Evolutionary conservation across 2,329 filamentous ascomycete species (phyloP), one percentile per base, ranked within the genome.

Genomic region (Aspergillus chevalieri): DNA sequence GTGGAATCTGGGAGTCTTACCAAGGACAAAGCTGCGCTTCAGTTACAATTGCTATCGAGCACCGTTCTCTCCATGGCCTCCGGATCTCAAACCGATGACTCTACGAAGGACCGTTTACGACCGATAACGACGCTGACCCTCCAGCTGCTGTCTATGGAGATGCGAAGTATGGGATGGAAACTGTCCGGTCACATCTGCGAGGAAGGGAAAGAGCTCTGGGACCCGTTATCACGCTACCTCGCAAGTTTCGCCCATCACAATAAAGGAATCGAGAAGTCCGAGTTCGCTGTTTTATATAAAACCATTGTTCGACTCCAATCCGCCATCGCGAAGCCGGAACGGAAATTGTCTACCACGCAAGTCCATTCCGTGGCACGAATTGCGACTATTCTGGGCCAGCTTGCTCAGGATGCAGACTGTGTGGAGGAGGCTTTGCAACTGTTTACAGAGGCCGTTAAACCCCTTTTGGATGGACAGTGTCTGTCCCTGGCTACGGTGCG

Each of bases 41-140:
- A 76, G 50, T 59, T 77, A n/a, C 70, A 74, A 48, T 56, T 70
- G 2, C 59, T 75, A 5, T 71, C 74, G 1, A 72, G 71, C 49
- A 66, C 61, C 3, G 51, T 76, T 5, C 43, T 68, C 12, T 68
- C 70, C 7, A 55, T 73, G 12, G 63, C 57, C 41, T 62, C 64
- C 3, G 49, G 48, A 4, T 44, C 56, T 10, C 55, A 58, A 6
- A 53, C 53, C 0, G 48, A 48, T 7, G 52, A 52, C 7, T 52
- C 43, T 10, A 48, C 47, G 6, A 60, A 59, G 46, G 55, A 63
- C 19, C 50, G 53, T 17, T 26, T 63, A 12, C 69, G 63, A 47
- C 64, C 66, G 0, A 60, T 61, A 12, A 64, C 61, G 0, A 52
- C 58, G 0, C 51, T 74, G 24, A 62, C 48, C n/a, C 54, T 75